These are phyloP conservation scores for Dalbergia cultrata DNA, from an alignment of 306 rosid genomes.

Conservation along the genomic window DNA sequence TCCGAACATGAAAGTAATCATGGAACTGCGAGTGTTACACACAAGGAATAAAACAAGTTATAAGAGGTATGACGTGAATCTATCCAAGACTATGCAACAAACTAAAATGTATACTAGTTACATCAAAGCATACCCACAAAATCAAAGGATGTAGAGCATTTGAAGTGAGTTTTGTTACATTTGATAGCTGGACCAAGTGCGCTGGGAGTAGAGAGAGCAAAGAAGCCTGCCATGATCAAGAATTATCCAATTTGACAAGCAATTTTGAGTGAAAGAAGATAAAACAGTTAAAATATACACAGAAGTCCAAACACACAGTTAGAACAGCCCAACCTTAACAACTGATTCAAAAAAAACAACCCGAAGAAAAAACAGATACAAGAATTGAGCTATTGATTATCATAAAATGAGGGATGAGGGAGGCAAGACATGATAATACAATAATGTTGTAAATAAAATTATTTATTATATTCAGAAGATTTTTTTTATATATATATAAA, in stretches of 20 bases:
- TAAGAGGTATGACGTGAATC: constrained; percentile 26
- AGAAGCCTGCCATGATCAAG: constrained; percentile 77
- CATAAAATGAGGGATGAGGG: constrained; percentile 14
- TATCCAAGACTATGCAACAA: constrained; percentile 39
- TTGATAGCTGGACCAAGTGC: constrained; percentile 65
- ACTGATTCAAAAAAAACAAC: constrained; percentile 32
- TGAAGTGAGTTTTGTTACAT: constrained; percentile 62
- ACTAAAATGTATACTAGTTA: constrained; percentile 27
- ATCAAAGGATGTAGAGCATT: constrained; percentile 71
- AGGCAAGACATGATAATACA: constrained; percentile 26
- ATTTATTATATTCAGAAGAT: constrained; percentile 22
- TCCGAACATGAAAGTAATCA: constrained; percentile 70
- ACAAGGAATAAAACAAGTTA: constrained; percentile 47
- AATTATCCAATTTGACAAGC: constrained; percentile 43
- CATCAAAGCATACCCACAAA: constrained; percentile 76
- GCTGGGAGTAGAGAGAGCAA: constrained; percentile 88
- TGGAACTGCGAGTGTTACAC: constrained; percentile 72
- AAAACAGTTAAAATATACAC: constrained; percentile 22
- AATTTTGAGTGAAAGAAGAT: constrained; percentile 11
- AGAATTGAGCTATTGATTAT: constrained; percentile 21
- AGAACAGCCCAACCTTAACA: constrained; percentile 18
- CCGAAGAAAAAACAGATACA: constrained; percentile 12
- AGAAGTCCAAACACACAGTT: constrained; percentile 11
- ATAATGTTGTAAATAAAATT: constrained; percentile 11
- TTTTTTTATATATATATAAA: neutral